Evolutionary conservation across 208 protist genomes (phyloP).

Genomic region (Leptomonas pyrrhocoris): DNA sequence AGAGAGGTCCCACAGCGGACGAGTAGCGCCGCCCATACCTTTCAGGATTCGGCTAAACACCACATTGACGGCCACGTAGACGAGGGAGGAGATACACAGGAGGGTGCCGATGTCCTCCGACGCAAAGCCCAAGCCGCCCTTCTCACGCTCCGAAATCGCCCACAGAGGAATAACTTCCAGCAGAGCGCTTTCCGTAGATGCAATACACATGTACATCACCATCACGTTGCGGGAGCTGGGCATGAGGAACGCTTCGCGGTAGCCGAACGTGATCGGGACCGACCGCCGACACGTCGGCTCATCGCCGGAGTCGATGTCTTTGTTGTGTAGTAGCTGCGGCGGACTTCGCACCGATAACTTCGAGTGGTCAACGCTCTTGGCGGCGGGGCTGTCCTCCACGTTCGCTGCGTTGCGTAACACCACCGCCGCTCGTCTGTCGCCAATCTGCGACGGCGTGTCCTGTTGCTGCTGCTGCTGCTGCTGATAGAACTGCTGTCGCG

Average conservation of each 20-base stretch:
- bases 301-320: neutral
- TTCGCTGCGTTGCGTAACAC: too few relatives aligned
- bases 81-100: constrained; percentile 52
- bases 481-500: too few relatives aligned
- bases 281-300: neutral
- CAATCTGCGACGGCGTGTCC: too few relatives aligned
- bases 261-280: constrained; percentile 41
- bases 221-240: constrained; percentile 42
- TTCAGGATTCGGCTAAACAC: constrained; percentile 39
- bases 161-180: constrained; percentile 62
- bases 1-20: constrained; percentile 33
- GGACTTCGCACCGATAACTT: too few relatives aligned
- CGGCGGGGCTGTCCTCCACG: too few relatives aligned
- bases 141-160: constrained; percentile 49
- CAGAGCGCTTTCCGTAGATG: constrained; percentile 50
- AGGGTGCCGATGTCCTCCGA: constrained; percentile 48
- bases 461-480: too few relatives aligned
- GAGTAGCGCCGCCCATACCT: constrained; percentile 25
- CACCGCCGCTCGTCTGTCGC: too few relatives aligned
- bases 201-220: constrained; percentile 71
- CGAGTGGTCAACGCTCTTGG: too few relatives aligned
- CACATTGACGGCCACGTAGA: constrained; percentile 51
- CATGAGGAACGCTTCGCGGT: constrained; percentile 48
- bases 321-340: too few relatives aligned
- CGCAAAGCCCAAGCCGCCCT: constrained; percentile 48